Conservation (phyloP, 257 asterid species). For the Solanum etuberosum region DNA sequence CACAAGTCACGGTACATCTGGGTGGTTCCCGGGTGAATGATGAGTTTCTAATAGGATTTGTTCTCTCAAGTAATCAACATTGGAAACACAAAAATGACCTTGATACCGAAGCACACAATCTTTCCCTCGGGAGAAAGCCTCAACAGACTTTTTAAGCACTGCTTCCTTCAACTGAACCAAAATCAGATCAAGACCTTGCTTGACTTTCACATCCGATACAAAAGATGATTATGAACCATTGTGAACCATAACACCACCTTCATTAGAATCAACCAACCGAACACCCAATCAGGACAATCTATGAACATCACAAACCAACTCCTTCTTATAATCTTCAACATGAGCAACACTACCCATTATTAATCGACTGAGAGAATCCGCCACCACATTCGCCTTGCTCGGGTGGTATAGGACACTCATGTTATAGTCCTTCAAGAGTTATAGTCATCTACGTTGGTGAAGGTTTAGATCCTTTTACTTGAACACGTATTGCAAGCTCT, state of each 20-base stretch:
- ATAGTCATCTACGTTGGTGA: too few relatives aligned
- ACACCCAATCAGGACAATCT: neutral
- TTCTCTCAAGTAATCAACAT: neutral
- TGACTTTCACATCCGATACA: neutral
- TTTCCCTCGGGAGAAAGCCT: neutral
- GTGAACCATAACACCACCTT: neutral
- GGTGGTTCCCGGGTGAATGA: neutral
- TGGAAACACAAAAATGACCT: neutral
- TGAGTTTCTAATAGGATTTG: neutral
- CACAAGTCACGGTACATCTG: neutral
- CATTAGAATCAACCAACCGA: neutral
- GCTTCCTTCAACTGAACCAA: neutral
- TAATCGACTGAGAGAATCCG: too few relatives aligned
- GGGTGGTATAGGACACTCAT: neutral
- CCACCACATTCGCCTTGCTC: too few relatives aligned
- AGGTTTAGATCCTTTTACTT: too few relatives aligned
- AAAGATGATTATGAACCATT: neutral
- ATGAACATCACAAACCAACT: neutral
- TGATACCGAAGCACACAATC: neutral
- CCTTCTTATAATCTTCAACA: neutral
- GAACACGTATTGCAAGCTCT: too few relatives aligned
- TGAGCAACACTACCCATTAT: neutral
- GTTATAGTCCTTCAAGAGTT: too few relatives aligned
- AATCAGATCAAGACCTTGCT: neutral
- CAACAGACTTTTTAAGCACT: neutral